Conservation (phyloP, 768 basidiomycete species). For the Rossbeevera mucosa region DNA sequence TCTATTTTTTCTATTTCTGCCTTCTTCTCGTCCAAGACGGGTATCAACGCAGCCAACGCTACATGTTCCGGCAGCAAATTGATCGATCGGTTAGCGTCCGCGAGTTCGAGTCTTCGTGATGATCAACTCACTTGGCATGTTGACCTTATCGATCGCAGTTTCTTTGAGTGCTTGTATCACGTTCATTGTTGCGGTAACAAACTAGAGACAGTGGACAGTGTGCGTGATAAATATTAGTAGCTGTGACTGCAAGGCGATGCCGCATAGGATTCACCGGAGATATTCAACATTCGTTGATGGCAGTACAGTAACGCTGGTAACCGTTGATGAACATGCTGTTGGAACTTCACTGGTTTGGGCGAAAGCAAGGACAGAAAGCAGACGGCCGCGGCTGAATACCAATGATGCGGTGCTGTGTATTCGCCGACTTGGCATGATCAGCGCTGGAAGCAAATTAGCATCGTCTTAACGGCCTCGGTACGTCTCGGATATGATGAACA, state of each 20-base stretch:
- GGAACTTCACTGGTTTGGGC: too few relatives aligned
- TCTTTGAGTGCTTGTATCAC: slow-evolving; percentile 29
- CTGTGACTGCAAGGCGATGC: neutral
- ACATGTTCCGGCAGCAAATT: neutral
- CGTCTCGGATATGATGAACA: too few relatives aligned
- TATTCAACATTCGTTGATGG: neutral
- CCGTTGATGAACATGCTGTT: neutral
- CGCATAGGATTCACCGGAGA: neutral
- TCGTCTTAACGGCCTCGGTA: too few relatives aligned
- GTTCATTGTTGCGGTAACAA: slow-evolving; percentile 29
- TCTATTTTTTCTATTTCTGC: slow-evolving; percentile 44
- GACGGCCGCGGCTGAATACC: too few relatives aligned
- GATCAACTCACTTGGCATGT: slow-evolving; percentile 32
- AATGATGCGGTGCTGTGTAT: too few relatives aligned
- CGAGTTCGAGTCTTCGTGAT: neutral
- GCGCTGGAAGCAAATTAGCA: too few relatives aligned
- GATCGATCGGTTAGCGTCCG: slow-evolving; percentile 3
- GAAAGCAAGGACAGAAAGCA: neutral
- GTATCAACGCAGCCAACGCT: slow-evolving; percentile 49
- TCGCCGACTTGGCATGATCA: too few relatives aligned
- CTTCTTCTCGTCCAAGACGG: slow-evolving; percentile 46
- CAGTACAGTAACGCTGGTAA: neutral
- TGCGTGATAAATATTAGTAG: neutral
- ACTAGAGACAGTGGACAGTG: neutral
- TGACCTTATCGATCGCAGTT: slow-evolving; percentile 29